phyloP scores from a whole-genome alignment of 2,329 filamentous ascomycete species.

The Hirsutella rhossiliensis region DNA sequence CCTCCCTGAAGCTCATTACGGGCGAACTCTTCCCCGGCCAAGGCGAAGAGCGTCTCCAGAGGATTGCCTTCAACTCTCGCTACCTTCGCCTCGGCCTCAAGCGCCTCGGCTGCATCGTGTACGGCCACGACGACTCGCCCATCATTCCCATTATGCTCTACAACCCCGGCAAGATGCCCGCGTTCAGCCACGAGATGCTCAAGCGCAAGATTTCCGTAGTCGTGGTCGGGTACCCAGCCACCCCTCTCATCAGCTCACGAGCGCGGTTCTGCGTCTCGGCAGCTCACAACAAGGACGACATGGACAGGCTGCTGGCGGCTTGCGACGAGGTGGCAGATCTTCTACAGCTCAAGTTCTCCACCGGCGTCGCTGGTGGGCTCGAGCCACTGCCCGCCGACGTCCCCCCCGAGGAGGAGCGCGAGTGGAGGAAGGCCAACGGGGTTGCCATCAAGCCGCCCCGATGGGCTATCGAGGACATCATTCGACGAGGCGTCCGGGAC shows the following conservation, averaged over 20 bases:
- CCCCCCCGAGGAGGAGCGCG: constrained; percentile 58
- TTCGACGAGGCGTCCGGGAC: constrained; percentile 63
- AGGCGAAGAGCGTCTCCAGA: constrained; percentile 88
- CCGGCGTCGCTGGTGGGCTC: constrained; percentile 80
- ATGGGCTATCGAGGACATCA: constrained; percentile 76
- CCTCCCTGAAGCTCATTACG: constrained; percentile 76
- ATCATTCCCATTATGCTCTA: constrained; percentile 93
- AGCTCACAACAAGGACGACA: constrained; percentile 95
- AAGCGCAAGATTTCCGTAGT: constrained; percentile 96
- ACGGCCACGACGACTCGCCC: constrained; percentile 93
- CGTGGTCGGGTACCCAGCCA: constrained; percentile 93
- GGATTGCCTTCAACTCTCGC: constrained; percentile 94
- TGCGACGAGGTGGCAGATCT: constrained; percentile 90
- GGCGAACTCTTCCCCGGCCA: constrained; percentile 83
- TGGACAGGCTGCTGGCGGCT: constrained; percentile 77
- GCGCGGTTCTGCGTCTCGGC: constrained; percentile 93
- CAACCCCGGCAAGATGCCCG: constrained; percentile 97
- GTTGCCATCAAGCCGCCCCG: constrained; percentile 64
- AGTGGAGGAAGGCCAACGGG: constrained; percentile 49
- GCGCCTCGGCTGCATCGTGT: constrained; percentile 91
- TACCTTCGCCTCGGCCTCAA: constrained; percentile 97
- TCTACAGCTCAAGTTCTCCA: constrained; percentile 94
- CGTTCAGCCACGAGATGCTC: constrained; percentile 97
- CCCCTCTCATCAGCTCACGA: constrained; percentile 85
- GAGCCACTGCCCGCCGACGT: constrained; percentile 63